These are phyloP conservation scores for Cercospora sesami DNA, from an alignment of 2,329 filamentous ascomycete species.

Conservation along the genomic window DNA sequence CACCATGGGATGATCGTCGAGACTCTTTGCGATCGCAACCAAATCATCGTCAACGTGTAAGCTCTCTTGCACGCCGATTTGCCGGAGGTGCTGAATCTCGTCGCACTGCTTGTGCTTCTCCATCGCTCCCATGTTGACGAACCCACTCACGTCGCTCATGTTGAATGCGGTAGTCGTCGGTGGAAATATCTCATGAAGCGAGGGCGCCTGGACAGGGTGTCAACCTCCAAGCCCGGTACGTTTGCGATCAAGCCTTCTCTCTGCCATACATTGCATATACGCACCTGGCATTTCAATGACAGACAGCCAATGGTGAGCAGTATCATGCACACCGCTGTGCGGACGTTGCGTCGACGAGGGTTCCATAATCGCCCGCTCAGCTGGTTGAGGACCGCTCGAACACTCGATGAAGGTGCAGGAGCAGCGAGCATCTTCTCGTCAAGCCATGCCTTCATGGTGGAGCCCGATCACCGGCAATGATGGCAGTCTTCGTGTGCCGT, in stretches of 20 bases:
- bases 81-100: background rate
- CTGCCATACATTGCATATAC: too few relatives aligned
- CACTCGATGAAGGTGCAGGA: background rate
- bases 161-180: background rate
- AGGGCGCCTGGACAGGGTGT: background rate
- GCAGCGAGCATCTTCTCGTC: background rate
- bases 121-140: background rate
- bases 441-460: background rate
- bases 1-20: background rate
- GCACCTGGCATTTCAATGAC: too few relatives aligned
- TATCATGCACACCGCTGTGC: background rate
- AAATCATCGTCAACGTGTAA: background rate
- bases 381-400: background rate
- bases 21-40: background rate
- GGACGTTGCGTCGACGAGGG: background rate
- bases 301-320: background rate
- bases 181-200: background rate
- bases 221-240: background rate
- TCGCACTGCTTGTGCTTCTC: background rate
- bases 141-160: background rate
- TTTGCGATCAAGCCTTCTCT: too few relatives aligned
- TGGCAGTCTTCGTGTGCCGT: background rate
- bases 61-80: background rate
- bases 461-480: background rate
- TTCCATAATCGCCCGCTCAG: background rate